phyloP scores from a whole-genome alignment of 306 rosid genomes.

The Fragaria nilgerrensis region DNA sequence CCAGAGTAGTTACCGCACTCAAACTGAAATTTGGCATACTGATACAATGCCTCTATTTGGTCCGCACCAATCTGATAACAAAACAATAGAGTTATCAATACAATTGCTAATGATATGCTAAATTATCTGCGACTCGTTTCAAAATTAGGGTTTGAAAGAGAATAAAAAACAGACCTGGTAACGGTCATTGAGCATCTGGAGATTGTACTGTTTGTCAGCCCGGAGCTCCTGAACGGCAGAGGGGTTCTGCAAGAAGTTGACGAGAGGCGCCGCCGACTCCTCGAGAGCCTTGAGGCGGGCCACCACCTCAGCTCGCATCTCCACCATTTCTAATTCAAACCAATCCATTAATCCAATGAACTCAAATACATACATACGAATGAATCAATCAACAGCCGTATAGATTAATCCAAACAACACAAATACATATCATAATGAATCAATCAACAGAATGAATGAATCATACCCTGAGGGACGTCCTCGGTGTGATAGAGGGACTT shows the following conservation, averaged over 20 bases:
- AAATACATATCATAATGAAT: neutral
- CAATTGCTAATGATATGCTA: neutral
- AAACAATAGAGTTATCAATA: neutral
- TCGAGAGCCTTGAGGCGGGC: constrained; percentile 54
- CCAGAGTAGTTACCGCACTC: constrained; percentile 99
- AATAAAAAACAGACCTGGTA: constrained; percentile 56
- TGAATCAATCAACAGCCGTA: neutral
- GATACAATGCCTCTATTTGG: constrained; percentile 91
- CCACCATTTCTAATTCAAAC: constrained; percentile 24
- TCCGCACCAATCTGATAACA: constrained; percentile 72
- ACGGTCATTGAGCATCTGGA: constrained; percentile 85
- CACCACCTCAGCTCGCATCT: constrained; percentile 53
- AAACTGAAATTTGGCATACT: constrained; percentile 93
- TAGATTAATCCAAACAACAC: neutral
- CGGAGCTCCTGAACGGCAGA: constrained; percentile 82
- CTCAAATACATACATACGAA: no score
- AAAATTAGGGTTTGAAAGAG: no score
- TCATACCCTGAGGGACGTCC: constrained; percentile 68
- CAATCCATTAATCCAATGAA: neutral
- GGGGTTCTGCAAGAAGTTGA: constrained; percentile 66
- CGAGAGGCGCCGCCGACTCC: constrained; percentile 90
- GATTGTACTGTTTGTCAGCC: constrained; percentile 82
- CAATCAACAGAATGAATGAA: neutral
- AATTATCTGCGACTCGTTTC: no score
- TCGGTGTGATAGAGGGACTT: constrained; percentile 84